phyloP scores from a whole-genome alignment of 371 early-diverging fungal species.

The Fennellomyces sp. region DNA sequence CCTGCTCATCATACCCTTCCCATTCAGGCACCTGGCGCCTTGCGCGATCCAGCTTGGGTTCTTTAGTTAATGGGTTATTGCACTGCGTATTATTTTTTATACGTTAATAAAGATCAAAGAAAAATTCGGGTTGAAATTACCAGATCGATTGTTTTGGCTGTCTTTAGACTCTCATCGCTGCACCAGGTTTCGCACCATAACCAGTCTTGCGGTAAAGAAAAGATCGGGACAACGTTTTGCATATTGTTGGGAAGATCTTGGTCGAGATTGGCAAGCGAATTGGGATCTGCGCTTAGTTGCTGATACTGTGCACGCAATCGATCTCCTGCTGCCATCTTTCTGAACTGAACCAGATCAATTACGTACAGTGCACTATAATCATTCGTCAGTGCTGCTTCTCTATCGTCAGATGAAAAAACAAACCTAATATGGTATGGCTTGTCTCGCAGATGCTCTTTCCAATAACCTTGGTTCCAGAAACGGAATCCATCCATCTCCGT shows the following conservation, averaged over 20 bases:
- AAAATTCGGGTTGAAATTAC: slow-evolving; percentile 37
- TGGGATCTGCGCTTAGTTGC: slow-evolving; percentile 83
- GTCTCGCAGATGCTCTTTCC: slow-evolving; percentile 84
- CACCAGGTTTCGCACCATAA: slow-evolving; percentile 99
- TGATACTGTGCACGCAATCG: slow-evolving; percentile 93
- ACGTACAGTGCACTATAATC: slow-evolving; percentile 85
- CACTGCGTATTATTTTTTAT: slow-evolving; percentile 54
- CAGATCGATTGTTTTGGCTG: slow-evolving; percentile 95
- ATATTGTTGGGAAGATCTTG: slow-evolving; percentile 97
- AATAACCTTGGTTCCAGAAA: slow-evolving; percentile 97
- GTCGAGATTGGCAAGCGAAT: slow-evolving; percentile 92
- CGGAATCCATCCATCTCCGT: slow-evolving; percentile 95
- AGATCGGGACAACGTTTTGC: slow-evolving; percentile 89
- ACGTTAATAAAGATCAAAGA: not conserved
- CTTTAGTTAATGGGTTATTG: slow-evolving; percentile 97
- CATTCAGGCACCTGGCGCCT: slow-evolving; percentile 93
- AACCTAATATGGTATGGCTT: slow-evolving; percentile 94
- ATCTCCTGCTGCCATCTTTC: slow-evolving; percentile 93
- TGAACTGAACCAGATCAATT: slow-evolving; percentile 89
- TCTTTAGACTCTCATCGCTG: slow-evolving; percentile 76
- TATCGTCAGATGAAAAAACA: too few species aligned
- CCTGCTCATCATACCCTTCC: slow-evolving; percentile 75
- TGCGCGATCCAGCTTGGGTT: slow-evolving; percentile 94
- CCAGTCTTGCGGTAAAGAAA: slow-evolving; percentile 95
- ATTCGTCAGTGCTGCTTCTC: not conserved